Conservation (phyloP, 2,329 filamentous ascomycete species). For the Aspergillus pseudonomiae region DNA sequence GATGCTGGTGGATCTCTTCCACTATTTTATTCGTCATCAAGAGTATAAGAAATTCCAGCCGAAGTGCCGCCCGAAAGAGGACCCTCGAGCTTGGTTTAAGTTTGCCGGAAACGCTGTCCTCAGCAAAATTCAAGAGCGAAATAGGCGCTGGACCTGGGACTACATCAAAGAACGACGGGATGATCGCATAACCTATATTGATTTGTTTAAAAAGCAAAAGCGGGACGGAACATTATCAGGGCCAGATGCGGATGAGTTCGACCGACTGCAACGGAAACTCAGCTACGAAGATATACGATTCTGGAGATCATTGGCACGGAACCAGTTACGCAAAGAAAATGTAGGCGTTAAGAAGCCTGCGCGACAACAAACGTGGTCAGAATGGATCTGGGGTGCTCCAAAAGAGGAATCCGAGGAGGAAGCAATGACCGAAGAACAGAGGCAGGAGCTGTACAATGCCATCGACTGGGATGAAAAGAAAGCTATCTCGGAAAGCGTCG, state of each 20-base stretch:
- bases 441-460: slow-evolving; percentile 93
- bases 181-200: slow-evolving; percentile 84
- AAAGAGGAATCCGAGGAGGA: slow-evolving; percentile 74
- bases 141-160: slow-evolving; percentile 92
- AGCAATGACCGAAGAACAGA: slow-evolving; percentile 91
- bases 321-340: slow-evolving; percentile 93
- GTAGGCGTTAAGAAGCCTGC: slow-evolving; percentile 75
- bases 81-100: slow-evolving; percentile 86
- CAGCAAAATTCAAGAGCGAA: slow-evolving; percentile 91
- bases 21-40: slow-evolving; percentile 96
- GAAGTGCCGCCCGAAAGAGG: slow-evolving; percentile 80
- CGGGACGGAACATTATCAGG: slow-evolving; percentile 68
- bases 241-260: slow-evolving; percentile 72
- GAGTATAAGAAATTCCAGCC: slow-evolving; percentile 94
- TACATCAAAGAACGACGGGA: slow-evolving; percentile 93
- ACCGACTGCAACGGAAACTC: slow-evolving; percentile 80
- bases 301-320: slow-evolving; percentile 92
- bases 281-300: slow-evolving; percentile 95
- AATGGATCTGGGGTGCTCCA: slow-evolving; percentile 89
- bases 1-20: slow-evolving; percentile 98
- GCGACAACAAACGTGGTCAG: slow-evolving; percentile 81
- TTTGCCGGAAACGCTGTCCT: slow-evolving; percentile 91
- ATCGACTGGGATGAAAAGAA: slow-evolving; percentile 99
- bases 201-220: slow-evolving; percentile 93
- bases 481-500: slow-evolving; percentile 81